Percentiles rank a stretch among this genome's conserved stretches.
phyloP scores from a whole-genome alignment of 2,329 filamentous ascomycete genomes.

The Fusarium hostae region DNA sequence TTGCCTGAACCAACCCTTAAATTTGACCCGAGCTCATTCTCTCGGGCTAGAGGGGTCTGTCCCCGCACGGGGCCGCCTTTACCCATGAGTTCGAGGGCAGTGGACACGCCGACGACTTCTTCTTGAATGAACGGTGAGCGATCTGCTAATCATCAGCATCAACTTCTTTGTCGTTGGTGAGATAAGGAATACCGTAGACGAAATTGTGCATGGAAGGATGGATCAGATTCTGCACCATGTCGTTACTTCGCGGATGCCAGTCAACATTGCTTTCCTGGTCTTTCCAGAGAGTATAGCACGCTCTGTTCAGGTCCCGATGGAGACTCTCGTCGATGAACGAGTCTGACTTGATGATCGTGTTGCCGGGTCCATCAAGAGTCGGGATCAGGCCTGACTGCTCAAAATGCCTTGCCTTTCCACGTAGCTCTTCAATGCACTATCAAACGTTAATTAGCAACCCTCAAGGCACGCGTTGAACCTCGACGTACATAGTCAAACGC shows the following conservation, averaged over 20 bases:
- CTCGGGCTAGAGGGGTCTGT: neutral
- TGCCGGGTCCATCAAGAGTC: neutral
- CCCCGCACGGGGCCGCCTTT: neutral
- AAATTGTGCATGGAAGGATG: conserved; percentile 13
- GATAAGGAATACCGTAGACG: neutral
- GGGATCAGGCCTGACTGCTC: neutral
- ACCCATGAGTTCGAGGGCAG: neutral
- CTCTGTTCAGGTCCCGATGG: neutral
- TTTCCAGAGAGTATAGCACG: neutral
- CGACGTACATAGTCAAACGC: neutral
- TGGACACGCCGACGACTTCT: neutral
- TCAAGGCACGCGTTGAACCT: fast-evolving
- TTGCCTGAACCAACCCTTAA: neutral
- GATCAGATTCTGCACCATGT: conserved; percentile 2
- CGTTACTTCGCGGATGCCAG: conserved; percentile 4
- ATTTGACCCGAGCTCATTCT: neutral
- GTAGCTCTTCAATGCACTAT: neutral
- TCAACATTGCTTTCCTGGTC: neutral
- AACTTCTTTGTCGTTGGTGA: neutral
- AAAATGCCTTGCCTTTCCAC: neutral
- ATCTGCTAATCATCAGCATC: neutral
- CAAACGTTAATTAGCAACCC: neutral
- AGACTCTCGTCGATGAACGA: neutral
- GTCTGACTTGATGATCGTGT: conserved; percentile 3
- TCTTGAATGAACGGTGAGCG: neutral